Evolutionary conservation across 2,329 filamentous ascomycete genomes (phyloP), one percentile per base, ranked within the genome.

Genomic region (Diaporthe sp.): DNA sequence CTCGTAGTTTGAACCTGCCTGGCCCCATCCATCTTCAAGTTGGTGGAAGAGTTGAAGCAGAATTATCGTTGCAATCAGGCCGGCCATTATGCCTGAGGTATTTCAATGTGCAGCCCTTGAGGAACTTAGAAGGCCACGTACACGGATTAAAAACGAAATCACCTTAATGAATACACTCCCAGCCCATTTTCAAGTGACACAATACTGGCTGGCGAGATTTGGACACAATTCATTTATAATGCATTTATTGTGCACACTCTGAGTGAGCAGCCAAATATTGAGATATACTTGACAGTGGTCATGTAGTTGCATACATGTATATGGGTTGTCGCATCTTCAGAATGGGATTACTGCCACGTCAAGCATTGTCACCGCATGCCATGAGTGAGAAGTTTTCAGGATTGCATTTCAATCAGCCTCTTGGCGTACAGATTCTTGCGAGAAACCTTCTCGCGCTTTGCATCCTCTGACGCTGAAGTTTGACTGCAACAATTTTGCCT

Each of bases 231-330:
- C 27, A 32, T 10, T 25, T 35, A 50, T 50, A 65, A 50, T 3
- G 17, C 39, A 25, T 35, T 35, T 5, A 19, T 17, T 22, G 2
- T 65, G 12, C n/a, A n/a, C n/a, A n/a, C 59, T n/a, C 42, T n/a
- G n/a, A 32, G 42, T 25, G 25, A 65, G 42, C 42, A 50, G 12
- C 1, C 6, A 25, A 50, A 6, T 9, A 27, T 35, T 10, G 13
- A 30, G 44, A 32, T 35, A 65, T 65, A 35, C 42, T 65, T 47
- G 42, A 47, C 10, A 32, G 27, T 35, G 39, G 42, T 65, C 59
- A 50, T 50, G 61, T n/a, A 50, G 61, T 25, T 66, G 61, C 61
- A 51, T 51, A 37, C 19, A 37, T 50, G 35, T n/a, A n/a, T n/a
- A n/a, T n/a, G n/a, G 19, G 22, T 50, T 25, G 19, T 17, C 25